Base-by-base conservation (phyloP, 306 rosid species). In the Fragaria iinumae region DNA sequence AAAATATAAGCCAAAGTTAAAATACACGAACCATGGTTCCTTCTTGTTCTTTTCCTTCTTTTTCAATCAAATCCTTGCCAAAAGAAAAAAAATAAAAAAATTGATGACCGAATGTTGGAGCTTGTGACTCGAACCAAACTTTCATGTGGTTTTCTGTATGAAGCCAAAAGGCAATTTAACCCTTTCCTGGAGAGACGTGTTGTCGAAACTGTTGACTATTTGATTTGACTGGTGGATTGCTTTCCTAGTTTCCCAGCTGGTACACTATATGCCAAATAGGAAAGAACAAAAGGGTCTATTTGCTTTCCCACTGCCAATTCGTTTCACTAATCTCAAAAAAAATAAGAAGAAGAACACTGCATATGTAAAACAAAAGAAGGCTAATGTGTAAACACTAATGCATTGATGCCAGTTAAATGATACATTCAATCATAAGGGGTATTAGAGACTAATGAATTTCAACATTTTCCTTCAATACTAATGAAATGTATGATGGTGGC, bases 271-370 rank as follows among this genome's bases (percentile, higher is more conserved):
- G 64, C 34, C 34, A 23, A 3, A 57, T 6, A 20, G 11, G 59
- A 18, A 60, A 29, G 16, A 27, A 60, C 7, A 27, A 3, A 23
- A 48, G 2, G 17, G 47, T 43, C 9, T 11, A 43, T 8, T 17
- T 70, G 60, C 60, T 29, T 70, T 70, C 60, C 74, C 74, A 69
- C 74, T 4, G 41, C 60, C 60, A 48, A n/a, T 21, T 8, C 45
- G 43, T 47, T 45, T 25, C 57, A 49, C 9, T 32, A 62, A 2
- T 62, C 67, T 62, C n/a, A n/a, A 17, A 18, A 52, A 8, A 55
- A 1, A 56, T 1, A 56, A 23, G 12, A 23, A 11, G 9, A 52
- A 17, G 57, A 52, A 52, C 16, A 57, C 14, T 57, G 65, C 65
- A 4, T 59, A n/a, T 7, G 3, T 1, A 3, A 21, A 23, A 25